These are phyloP conservation scores for Pittosporum tobira DNA, from an alignment of 129 eudicot species.

Conservation along the genomic window DNA sequence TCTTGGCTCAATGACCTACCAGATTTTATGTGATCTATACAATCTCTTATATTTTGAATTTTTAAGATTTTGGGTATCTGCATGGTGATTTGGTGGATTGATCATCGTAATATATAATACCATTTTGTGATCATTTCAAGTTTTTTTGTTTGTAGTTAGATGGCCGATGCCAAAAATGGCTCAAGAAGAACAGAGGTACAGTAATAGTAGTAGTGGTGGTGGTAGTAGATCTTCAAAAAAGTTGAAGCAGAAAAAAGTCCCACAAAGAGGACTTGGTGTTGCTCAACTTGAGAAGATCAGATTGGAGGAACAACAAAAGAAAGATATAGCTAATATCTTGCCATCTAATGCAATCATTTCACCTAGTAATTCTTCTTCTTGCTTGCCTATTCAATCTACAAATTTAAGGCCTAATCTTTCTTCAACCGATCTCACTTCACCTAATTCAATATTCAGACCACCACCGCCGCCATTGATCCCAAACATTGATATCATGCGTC, in stretches of 20 bases:
- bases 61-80: constrained; percentile 14
- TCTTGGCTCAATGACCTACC: constrained; percentile 18
- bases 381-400: constrained; percentile 25
- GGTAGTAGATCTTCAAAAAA: constrained; percentile 38
- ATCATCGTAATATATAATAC: constrained; percentile 1
- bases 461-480: constrained; percentile 16
- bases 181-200: constrained; percentile 51
- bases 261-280: constrained; percentile 94
- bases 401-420: constrained; percentile 27
- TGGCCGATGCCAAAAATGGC: constrained; percentile 51
- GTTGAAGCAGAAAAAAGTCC: constrained; percentile 66
- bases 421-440: constrained; percentile 13
- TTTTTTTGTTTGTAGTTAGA: constrained; percentile 25
- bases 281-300: constrained; percentile 87
- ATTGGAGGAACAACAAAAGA: constrained; percentile 58
- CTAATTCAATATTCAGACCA: constrained; percentile 22
- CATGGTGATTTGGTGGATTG: not conserved
- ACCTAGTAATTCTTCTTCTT: constrained; percentile 28
- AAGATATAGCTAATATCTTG: constrained; percentile 24
- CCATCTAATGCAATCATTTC: constrained; percentile 29
- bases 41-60: constrained; percentile 13
- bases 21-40: constrained; percentile 36
- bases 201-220: constrained; percentile 24
- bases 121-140: not conserved
- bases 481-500: constrained; percentile 15